Conservation (phyloP, 129 eudicot genomes). For the Lactuca saligna region DNA sequence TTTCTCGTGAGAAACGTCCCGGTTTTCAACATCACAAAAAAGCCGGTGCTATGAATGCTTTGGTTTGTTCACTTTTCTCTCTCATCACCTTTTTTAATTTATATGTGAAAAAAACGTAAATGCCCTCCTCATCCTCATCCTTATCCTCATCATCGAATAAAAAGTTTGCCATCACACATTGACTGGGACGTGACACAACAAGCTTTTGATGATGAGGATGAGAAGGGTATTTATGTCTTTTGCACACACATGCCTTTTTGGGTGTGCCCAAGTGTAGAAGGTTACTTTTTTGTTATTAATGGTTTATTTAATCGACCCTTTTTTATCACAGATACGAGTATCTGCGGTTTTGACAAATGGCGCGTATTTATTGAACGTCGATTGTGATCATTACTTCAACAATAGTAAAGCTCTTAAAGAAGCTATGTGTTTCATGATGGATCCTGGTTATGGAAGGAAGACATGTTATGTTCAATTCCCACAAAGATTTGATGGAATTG, state of each 20-base stretch:
- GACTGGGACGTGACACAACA: no score
- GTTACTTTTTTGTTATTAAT: neutral
- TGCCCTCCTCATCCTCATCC: no score
- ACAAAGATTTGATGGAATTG: slow-evolving; percentile 92
- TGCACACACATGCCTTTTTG: no score
- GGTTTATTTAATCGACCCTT: slow-evolving; percentile 1
- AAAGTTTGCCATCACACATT: no score
- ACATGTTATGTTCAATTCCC: slow-evolving; percentile 92
- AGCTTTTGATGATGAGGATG: no score
- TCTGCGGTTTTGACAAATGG: slow-evolving; percentile 89
- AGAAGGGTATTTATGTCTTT: no score
- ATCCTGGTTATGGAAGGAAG: slow-evolving; percentile 75
- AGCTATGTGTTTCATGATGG: slow-evolving; percentile 98
- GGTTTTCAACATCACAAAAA: slow-evolving; percentile 70
- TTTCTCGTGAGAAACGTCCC: slow-evolving; percentile 75
- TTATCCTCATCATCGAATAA: no score
- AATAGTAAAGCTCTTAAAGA: slow-evolving; percentile 89
- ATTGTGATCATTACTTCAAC: slow-evolving; percentile 95
- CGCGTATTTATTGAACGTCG: slow-evolving; percentile 79
- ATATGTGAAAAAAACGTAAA: no score
- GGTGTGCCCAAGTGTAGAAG: neutral
- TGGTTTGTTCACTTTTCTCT: slow-evolving; percentile 32
- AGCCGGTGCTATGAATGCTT: slow-evolving; percentile 75
- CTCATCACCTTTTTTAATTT: neutral
- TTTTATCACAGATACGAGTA: slow-evolving; percentile 67